Conservation (phyloP, 306 rosid species). For the Ceratonia siliqua region DNA sequence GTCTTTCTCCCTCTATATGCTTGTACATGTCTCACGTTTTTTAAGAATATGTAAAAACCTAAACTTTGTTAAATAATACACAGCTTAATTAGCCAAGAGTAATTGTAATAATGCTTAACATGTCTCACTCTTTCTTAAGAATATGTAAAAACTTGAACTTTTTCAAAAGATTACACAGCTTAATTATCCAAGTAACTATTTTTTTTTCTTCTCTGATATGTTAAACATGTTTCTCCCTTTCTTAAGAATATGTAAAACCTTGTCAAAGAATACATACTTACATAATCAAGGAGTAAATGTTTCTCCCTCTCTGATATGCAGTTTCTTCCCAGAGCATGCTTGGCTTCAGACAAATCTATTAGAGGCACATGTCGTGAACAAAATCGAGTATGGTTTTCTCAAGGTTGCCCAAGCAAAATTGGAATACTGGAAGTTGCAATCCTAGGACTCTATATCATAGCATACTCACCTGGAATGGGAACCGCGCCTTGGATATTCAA, state of each 20-base stretch:
- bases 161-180: no score
- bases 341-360: conserved; percentile 44
- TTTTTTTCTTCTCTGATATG: not conserved
- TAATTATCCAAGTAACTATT: no score
- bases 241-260: not conserved
- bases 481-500: conserved; percentile 83
- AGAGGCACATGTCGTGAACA: conserved; percentile 38
- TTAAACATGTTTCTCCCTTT: not conserved
- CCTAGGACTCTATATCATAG: conserved; percentile 65
- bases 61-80: not conserved
- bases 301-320: conserved; percentile 24
- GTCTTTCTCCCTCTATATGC: not conserved
- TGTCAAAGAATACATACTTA: not conserved
- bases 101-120: no score
- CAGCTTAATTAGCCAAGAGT: no score
- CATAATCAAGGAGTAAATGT: not conserved
- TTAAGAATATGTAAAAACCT: not conserved
- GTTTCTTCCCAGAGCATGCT: conserved; percentile 75
- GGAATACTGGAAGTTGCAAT: conserved; percentile 68
- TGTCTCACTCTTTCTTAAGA: no score
- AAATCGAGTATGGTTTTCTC: conserved; percentile 59
- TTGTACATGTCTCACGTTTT: not conserved
- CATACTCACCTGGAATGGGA: conserved; percentile 83
- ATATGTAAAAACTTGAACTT: no score
- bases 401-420: conserved; percentile 76